Evolutionary conservation across 805 yeast species (phyloP).

Genomic region (Yarrowia divulgata): DNA sequence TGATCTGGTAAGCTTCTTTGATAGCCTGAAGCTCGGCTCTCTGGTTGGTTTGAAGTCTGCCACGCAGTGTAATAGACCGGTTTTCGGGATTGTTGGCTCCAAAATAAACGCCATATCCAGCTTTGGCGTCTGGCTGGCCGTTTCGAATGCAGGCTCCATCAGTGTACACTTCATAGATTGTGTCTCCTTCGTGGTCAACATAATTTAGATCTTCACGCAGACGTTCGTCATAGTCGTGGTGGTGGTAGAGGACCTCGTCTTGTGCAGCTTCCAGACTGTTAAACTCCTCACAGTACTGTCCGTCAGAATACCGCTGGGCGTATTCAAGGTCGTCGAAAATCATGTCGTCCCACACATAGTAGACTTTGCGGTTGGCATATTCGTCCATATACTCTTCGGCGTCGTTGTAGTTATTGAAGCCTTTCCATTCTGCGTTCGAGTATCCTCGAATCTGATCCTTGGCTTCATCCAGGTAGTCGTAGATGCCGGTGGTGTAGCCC

Average conservation of each 20-base stretch:
- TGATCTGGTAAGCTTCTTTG: not conserved
- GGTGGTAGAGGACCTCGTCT: not conserved
- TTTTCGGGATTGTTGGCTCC: not conserved
- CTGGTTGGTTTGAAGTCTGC: not conserved
- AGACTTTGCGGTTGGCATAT: not conserved
- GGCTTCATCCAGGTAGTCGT: not conserved
- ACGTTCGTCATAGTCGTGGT: not conserved
- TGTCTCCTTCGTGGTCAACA: not conserved
- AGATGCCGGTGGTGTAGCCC: not conserved
- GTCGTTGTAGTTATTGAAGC: not conserved
- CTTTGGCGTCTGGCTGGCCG: not conserved
- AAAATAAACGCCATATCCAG: not conserved
- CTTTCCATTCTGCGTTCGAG: not conserved
- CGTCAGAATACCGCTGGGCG: not conserved
- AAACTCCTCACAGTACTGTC: too few relatives aligned
- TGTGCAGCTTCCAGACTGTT: too few relatives aligned
- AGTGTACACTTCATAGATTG: not conserved
- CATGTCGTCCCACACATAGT: not conserved
- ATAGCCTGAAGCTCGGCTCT: not conserved
- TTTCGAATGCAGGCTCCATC: not conserved
- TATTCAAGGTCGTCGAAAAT: not conserved
- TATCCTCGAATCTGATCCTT: not conserved
- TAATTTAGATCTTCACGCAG: not conserved
- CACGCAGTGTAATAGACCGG: not conserved
- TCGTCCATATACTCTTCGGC: not conserved